Evolutionary conservation across 2,329 filamentous ascomycete genomes (phyloP).

Genomic region (Aspergillus sp.): DNA sequence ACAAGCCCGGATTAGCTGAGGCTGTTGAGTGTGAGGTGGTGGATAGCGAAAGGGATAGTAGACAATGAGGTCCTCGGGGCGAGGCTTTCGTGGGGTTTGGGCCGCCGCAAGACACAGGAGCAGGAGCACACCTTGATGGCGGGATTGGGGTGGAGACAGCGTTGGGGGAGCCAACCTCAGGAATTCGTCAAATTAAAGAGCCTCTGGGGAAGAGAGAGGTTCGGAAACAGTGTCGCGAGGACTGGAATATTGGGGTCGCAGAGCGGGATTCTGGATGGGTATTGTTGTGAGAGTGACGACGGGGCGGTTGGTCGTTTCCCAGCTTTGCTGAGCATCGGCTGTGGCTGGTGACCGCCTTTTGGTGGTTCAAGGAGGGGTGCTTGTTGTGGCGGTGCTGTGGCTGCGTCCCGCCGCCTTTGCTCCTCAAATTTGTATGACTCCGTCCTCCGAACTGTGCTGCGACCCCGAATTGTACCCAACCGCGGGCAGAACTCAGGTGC

Average conservation of each 20-base stretch:
- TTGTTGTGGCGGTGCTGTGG: constrained; percentile 34
- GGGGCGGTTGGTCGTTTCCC: constrained; percentile 9
- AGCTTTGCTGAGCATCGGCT: constrained; percentile 11
- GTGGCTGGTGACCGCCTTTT: constrained; percentile 28
- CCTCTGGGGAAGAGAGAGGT: neutral
- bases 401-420: constrained; percentile 9
- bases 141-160: constrained; percentile 14
- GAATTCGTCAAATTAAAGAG: constrained; percentile 7
- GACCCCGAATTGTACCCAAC: neutral
- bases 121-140: constrained; percentile 30
- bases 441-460: neutral
- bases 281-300: constrained; percentile 19
- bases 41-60: constrained; percentile 27
- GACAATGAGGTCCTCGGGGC: constrained; percentile 26
- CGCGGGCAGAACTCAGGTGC: neutral
- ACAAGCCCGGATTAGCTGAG: constrained; percentile 16
- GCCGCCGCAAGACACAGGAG: constrained; percentile 33
- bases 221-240: constrained; percentile 7
- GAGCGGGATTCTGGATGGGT: constrained; percentile 9
- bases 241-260: constrained; percentile 7
- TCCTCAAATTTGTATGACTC: constrained; percentile 4
- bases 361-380: constrained; percentile 23
- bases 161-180: constrained; percentile 5
- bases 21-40: constrained; percentile 18
- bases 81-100: constrained; percentile 42